Conservation (phyloP, 2,329 filamentous ascomycete species). For the Cladophialophora exuberans region DNA sequence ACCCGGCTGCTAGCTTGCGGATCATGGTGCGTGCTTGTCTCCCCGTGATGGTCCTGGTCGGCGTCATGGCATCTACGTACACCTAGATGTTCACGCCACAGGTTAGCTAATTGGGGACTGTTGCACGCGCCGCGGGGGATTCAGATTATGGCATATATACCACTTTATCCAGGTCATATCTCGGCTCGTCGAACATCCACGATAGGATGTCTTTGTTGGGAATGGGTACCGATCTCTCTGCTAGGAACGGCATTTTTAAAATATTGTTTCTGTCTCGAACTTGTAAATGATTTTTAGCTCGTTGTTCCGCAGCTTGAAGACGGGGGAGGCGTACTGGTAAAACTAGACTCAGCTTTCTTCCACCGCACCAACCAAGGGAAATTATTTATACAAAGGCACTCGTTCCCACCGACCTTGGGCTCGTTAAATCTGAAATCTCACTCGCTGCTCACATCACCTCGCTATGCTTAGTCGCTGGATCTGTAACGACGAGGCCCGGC, state of each 20-base stretch:
- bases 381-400: too few species aligned
- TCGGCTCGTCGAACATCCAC: conserved; percentile 56
- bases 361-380: too few species aligned
- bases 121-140: not conserved
- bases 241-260: conserved; percentile 24
- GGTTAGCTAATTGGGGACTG: conserved; percentile 24
- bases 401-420: too few species aligned
- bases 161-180: conserved; percentile 54
- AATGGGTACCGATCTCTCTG: conserved; percentile 36
- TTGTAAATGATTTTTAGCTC: not conserved
- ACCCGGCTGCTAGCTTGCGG: conserved; percentile 56
- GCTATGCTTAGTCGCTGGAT: too few species aligned
- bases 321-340: too few species aligned
- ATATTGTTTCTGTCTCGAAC: not conserved
- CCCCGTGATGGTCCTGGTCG: conserved; percentile 32
- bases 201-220: conserved; percentile 58
- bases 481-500: too few species aligned
- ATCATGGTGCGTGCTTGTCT: conserved; percentile 38
- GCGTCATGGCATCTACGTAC: conserved; percentile 54
- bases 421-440: too few species aligned
- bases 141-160: conserved; percentile 39
- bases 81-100: too few species aligned
- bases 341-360: too few species aligned
- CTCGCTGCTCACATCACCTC: too few species aligned
- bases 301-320: too few species aligned